Evolutionary conservation across 2,329 filamentous ascomycete genomes (phyloP), one percentile per base, ranked within the genome.

Genomic region (Penicillium paneum): DNA sequence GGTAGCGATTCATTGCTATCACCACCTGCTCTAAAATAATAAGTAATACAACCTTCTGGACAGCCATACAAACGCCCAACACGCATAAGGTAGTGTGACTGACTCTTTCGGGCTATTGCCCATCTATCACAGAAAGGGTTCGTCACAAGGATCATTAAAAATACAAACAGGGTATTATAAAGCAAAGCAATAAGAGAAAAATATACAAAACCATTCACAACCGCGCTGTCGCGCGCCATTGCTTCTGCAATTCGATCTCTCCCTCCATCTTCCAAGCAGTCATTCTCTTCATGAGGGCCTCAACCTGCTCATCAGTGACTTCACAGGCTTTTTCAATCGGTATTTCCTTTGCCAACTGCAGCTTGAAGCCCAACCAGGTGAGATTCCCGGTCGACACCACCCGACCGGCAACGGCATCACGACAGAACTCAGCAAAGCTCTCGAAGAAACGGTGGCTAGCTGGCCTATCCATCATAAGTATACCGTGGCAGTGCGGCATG

Each of bases 381-480:
- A 73, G 55, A 35, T 66, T 49, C n/a, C 68, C 70, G n/a, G 67
- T 58, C 26, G 60, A 57, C 17, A 54, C 54, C 7, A 71, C 65
- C 17, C 54, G 56, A 1, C 65, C 71, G 0, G 67, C 61, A 5
- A 64, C 67, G 5, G 68, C 72, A 56, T 72, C 67, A 0, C 62
- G 64, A 46, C 71, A 73, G 51, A 90, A 91, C 2, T 68, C 71
- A 0, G 81, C 73, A 81, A 84, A 84, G 3, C 75, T 73, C 13
- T 78, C 69, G 54, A 83, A 80, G 63, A 83, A 88, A 44, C 80
- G 76, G 60, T 67, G 73, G 3, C 80, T 73, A 29, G 73, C 77
- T 1, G 76, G 66, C 2, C 79, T 67, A 5, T 73, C 71, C 1
- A 77, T 71, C 52, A 90, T 72, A 1, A 89, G 59, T 58, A 84